These are phyloP conservation scores for Verticillium longisporum DNA, from an alignment of 2,329 filamentous ascomycete species.

Conservation along the genomic window DNA sequence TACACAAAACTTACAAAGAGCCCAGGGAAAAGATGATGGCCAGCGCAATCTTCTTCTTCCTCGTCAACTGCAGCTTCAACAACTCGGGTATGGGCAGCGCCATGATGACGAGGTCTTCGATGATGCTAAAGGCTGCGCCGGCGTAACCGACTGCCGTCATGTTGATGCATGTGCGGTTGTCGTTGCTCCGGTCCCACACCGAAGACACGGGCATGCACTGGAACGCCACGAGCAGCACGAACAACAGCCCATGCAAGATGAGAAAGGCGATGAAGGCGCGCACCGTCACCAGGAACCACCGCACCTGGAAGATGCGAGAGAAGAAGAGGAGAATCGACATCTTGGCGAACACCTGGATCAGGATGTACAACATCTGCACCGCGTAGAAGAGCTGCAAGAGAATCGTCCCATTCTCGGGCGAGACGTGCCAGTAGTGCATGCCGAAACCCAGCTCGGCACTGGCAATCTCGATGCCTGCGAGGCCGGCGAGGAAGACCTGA, in stretches of 20 bases:
- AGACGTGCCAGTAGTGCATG: constrained; percentile 16
- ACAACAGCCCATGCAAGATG: constrained; percentile 11
- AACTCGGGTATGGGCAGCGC: constrained; percentile 59
- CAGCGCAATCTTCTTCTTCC: constrained; percentile 59
- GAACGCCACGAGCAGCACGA: constrained; percentile 13
- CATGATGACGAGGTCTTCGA: constrained; percentile 61
- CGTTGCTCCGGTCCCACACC: constrained; percentile 10
- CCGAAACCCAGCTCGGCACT: constrained; percentile 15
- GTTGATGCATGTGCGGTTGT: constrained; percentile 43
- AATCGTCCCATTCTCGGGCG: constrained; percentile 5
- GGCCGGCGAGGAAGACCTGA: constrained; percentile 8
- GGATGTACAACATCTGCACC: constrained; percentile 15
- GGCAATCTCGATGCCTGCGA: constrained; percentile 13
- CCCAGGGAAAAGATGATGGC: constrained; percentile 61
- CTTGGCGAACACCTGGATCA: constrained; percentile 17
- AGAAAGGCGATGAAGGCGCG: constrained; percentile 9
- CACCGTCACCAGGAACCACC: constrained; percentile 11
- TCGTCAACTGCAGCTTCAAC: constrained; percentile 53
- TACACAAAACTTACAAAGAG: constrained; percentile 48
- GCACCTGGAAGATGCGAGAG: constrained; percentile 13
- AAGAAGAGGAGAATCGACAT: constrained; percentile 18
- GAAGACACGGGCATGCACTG: constrained; percentile 13
- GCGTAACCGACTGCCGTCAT: constrained; percentile 59
- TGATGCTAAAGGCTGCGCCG: constrained; percentile 61
- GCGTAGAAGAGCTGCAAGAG: constrained; percentile 13